Conservation (phyloP, 176 grass and related monocot species). For the Cymbopogon citratus region DNA sequence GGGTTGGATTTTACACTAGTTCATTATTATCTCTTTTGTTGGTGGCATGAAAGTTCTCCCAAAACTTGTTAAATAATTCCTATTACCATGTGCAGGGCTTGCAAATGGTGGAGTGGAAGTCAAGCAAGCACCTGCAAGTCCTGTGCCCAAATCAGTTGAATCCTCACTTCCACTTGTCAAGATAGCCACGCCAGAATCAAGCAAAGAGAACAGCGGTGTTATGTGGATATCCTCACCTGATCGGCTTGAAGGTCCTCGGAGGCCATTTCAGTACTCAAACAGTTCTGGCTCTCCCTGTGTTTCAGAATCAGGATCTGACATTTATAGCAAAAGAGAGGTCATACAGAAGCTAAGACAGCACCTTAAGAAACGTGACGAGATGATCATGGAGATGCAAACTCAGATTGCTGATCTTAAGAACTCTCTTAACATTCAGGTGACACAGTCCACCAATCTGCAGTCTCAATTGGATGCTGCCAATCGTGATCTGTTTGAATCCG, state of each 20-base stretch:
- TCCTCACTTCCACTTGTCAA: slow-evolving; percentile 72
- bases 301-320: slow-evolving; percentile 90
- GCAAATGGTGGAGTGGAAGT: slow-evolving; percentile 42
- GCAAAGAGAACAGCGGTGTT: slow-evolving; percentile 47
- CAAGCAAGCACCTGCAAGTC: slow-evolving; percentile 37
- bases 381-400: slow-evolving; percentile 93
- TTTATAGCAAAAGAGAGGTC: slow-evolving; percentile 87
- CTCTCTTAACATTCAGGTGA: slow-evolving; percentile 69
- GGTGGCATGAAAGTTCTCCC: not conserved
- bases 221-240: slow-evolving; percentile 85
- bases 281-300: slow-evolving; percentile 73
- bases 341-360: slow-evolving; percentile 91
- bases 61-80: slow-evolving; percentile 5
- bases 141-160: slow-evolving; percentile 41
- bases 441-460: slow-evolving; percentile 55
- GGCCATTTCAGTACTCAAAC: slow-evolving; percentile 81
- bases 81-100: slow-evolving; percentile 29
- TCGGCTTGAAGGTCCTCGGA: slow-evolving; percentile 70
- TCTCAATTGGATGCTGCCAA: slow-evolving; percentile 76
- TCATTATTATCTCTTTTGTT: not conserved
- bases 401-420: slow-evolving; percentile 80
- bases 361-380: slow-evolving; percentile 82
- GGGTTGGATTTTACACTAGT: not conserved
- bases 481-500: slow-evolving; percentile 67
- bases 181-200: slow-evolving; percentile 45